A percentile compares a stretch with the other conserved stretches of the same genome.
These are phyloP conservation scores for Ramularia endophylla DNA, from an alignment of 2,329 filamentous ascomycete species.

Conservation along the genomic window DNA sequence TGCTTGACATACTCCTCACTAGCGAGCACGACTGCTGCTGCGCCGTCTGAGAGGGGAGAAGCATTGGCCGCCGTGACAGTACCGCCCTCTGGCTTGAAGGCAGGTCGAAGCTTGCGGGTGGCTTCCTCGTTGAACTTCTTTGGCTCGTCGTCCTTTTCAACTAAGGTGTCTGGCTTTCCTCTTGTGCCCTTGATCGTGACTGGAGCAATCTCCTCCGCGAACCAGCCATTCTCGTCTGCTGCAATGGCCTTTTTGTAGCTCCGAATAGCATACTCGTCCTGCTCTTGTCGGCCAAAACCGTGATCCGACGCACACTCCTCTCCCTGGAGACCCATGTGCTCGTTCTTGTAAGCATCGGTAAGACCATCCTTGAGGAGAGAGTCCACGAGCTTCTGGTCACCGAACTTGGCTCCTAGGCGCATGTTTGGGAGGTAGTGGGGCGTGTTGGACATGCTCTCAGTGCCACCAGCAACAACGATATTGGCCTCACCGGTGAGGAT, in stretches of 20 bases:
- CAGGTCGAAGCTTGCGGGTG: conserved; percentile 55
- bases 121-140: conserved; percentile 67
- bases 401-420: conserved; percentile 87
- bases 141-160: conserved; percentile 89
- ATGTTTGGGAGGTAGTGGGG: conserved; percentile 91
- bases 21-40: conserved; percentile 84
- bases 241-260: conserved; percentile 91
- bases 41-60: conserved; percentile 92
- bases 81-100: conserved; percentile 69
- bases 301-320: conserved; percentile 90
- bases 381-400: conserved; percentile 81
- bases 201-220: conserved; percentile 81
- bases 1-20: conserved; percentile 93
- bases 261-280: conserved; percentile 94
- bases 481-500: conserved; percentile 95
- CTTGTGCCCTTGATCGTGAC: conserved; percentile 82
- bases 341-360: conserved; percentile 89
- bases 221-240: conserved; percentile 73
- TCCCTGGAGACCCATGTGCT: conserved; percentile 91
- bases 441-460: conserved; percentile 98
- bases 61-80: conserved; percentile 96
- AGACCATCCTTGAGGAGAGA: conserved; percentile 92
- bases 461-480: conserved; percentile 86
- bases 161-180: conserved; percentile 75
- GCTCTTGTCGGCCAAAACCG: conserved; percentile 71